phyloP scores from a whole-genome alignment of 306 rosid species.

The Ceratonia siliqua region DNA sequence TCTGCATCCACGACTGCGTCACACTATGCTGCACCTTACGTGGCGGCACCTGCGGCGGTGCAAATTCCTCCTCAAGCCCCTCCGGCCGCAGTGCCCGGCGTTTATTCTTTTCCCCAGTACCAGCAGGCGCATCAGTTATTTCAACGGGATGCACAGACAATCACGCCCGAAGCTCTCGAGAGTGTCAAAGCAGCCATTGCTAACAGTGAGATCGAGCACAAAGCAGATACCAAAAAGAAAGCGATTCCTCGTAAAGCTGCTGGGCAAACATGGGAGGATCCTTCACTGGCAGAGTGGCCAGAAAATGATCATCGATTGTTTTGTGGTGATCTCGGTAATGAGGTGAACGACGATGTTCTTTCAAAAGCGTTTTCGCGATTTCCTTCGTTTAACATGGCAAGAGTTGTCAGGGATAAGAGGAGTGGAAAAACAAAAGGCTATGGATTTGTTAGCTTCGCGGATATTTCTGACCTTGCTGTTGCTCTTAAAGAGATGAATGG shows the following conservation, averaged over 20 bases:
- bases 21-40: constrained; percentile 51
- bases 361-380: constrained; percentile 79
- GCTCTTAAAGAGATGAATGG: constrained; percentile 90
- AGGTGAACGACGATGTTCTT: constrained; percentile 87
- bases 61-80: constrained; percentile 41
- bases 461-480: constrained; percentile 67
- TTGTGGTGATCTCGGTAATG: constrained; percentile 89
- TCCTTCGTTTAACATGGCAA: constrained; percentile 86
- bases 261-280: constrained; percentile 87
- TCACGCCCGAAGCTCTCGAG: constrained; percentile 84
- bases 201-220: constrained; percentile 84
- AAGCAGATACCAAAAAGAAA: constrained; percentile 74
- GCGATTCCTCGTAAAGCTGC: constrained; percentile 84
- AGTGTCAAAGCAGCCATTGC: constrained; percentile 89
- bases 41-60: constrained; percentile 28
- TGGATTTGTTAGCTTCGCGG: constrained; percentile 96
- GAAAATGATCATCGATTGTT: constrained; percentile 80
- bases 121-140: constrained; percentile 73
- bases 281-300: constrained; percentile 86
- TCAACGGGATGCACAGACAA: constrained; percentile 83
- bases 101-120: constrained; percentile 43
- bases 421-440: constrained; percentile 97
- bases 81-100: constrained; percentile 40
- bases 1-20: constrained; percentile 37
- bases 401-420: constrained; percentile 94